Evolutionary conservation across 176 grass and related monocot species (phyloP).

Genomic region (Musa acuminata): DNA sequence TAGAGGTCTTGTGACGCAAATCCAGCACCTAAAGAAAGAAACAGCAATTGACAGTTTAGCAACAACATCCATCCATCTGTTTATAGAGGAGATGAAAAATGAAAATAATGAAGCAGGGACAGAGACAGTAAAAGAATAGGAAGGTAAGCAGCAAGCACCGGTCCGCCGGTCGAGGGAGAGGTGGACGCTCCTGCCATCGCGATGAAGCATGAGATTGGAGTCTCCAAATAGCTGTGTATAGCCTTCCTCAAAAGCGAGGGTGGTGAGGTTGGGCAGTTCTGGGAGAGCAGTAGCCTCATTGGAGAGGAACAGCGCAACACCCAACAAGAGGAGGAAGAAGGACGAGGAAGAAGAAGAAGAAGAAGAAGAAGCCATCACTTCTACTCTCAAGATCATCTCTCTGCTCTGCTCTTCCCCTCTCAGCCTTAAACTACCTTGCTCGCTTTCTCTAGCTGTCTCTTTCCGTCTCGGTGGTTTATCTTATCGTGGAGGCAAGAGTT

Average conservation of each 20-base stretch:
- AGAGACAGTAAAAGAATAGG: not conserved
- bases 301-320: not conserved
- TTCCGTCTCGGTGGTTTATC: not conserved
- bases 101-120: not conserved
- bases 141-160: constrained; percentile 20
- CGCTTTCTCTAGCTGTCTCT: not conserved
- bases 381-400: not conserved
- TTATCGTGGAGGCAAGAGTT: not conserved
- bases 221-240: constrained; percentile 91
- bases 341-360: constrained; percentile 3
- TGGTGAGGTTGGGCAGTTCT: constrained; percentile 18
- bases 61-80: not conserved
- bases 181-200: constrained; percentile 51
- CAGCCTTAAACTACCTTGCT: no score
- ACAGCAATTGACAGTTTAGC: not conserved
- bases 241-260: constrained; percentile 59
- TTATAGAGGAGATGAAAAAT: not conserved
- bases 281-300: constrained; percentile 23
- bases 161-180: constrained; percentile 77
- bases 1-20: constrained; percentile 61
- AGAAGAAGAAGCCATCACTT: constrained; percentile 27
- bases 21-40: constrained; percentile 41
- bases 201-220: constrained; percentile 75
- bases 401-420: not conserved
- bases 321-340: constrained; percentile 20